These are phyloP conservation scores for Prosopis cineraria DNA, from an alignment of 306 rosid species.

Conservation along the genomic window DNA sequence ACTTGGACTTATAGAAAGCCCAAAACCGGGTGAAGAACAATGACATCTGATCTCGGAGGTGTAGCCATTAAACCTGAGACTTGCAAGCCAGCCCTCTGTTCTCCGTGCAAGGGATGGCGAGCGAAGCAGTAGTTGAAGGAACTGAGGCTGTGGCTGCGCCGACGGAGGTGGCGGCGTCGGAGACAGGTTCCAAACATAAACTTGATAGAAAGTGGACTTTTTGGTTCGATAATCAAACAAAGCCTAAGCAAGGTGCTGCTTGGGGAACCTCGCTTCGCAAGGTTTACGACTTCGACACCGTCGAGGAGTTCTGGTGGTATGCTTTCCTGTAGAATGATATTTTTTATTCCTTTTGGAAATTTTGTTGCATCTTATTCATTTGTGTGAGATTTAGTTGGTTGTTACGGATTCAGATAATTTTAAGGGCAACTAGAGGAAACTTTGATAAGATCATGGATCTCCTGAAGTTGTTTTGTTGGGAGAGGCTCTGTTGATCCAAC, in stretches of 20 bases:
- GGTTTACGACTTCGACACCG: slow-evolving; percentile 79
- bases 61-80: background rate
- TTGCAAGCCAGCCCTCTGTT: background rate
- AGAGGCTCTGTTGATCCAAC: background rate
- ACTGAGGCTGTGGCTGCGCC: slow-evolving; percentile 22
- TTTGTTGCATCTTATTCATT: background rate
- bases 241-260: slow-evolving; percentile 85
- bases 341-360: background rate
- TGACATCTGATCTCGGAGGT: background rate
- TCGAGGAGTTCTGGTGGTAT: slow-evolving; percentile 95
- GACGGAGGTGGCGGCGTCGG: slow-evolving; percentile 7
- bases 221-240: slow-evolving; percentile 90
- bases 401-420: background rate
- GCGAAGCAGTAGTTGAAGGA: slow-evolving; percentile 49
- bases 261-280: slow-evolving; percentile 90
- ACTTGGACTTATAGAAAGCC: background rate
- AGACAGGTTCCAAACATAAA: slow-evolving; percentile 43
- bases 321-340: background rate
- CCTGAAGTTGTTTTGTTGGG: background rate
- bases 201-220: slow-evolving; percentile 92
- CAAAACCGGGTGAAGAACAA: background rate
- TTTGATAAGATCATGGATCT: slow-evolving; percentile 27
- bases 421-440: background rate
- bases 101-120: slow-evolving; percentile 49
- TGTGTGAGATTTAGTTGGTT: too few species aligned